Percentiles rank a stretch among this genome's conserved stretches.
Evolutionary conservation across 306 rosid genomes (phyloP).

Genomic region (Hippophae gyantsensis): DNA sequence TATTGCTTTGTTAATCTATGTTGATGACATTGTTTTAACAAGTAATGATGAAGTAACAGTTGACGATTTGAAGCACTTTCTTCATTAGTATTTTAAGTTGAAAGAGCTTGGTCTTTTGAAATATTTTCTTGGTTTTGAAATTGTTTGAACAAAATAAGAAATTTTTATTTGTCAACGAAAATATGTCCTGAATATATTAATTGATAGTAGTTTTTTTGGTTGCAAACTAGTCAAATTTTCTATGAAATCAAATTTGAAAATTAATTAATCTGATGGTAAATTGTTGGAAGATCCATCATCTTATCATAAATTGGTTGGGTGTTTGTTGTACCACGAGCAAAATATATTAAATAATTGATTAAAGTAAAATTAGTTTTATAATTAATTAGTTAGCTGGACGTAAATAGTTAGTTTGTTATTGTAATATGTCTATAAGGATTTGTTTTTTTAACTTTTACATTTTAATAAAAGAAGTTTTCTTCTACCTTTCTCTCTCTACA

Average conservation of each 20-base stretch:
- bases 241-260: not conserved
- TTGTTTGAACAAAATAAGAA: not conserved
- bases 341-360: not conserved
- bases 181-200: not conserved
- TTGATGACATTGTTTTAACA: no score
- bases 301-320: not conserved
- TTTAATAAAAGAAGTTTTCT: no score
- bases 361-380: no score
- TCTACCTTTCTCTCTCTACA: no score
- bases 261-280: not conserved
- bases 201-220: not conserved
- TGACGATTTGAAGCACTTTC: no score
- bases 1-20: no score
- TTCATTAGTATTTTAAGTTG: no score
- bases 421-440: no score
- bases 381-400: no score
- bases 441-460: no score
- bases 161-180: not conserved
- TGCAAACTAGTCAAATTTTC: not conserved
- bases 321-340: not conserved
- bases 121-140: constrained; percentile 4
- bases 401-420: no score
- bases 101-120: not conserved
- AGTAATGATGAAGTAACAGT: no score
- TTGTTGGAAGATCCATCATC: not conserved